Base-by-base conservation (phyloP, 2,329 filamentous ascomycete genomes). In the Hypoxylon sp. region DNA sequence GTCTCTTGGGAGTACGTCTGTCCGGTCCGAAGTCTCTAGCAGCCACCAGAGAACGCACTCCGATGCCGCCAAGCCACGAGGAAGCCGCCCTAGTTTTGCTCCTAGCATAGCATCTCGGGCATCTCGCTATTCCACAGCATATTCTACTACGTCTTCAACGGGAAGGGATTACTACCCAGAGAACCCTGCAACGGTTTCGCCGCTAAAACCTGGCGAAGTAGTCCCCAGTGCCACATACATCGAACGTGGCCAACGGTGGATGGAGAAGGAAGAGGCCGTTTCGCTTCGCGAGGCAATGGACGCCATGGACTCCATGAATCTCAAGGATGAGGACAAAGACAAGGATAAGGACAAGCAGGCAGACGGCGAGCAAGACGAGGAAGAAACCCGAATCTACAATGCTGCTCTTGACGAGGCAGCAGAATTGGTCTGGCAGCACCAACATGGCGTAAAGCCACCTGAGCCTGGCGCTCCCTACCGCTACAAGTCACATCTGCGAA, bases 381-480 rank as follows among this genome's bases (percentile, higher is more conserved):
- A 90, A 19, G 89, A 91, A 64, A 78, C 83, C 64, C 87, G 86
- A 48, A 78, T 94, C 52, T 91, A 92, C 76, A 82, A 87, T 11
- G 90, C 90, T 43, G 92, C 92, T 30, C 88, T 93, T 67, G 84
- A 93, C 65, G 92, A 95, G 78, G 92, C 92, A 10, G 90, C 91
- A 0, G 91, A 94, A 77, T 83, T 95, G 49, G 92, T 95, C 46
- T 94, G 89, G 86, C 88, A 90, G 75, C 92, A 95, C 76, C 85
- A 91, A 75, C 86, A 93, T 71, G 87, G 86, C 6, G 79, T 84
- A 60, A 81, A 82, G 64, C 78, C 82, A 0, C 82, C 81, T n/a
- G 82, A 85, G 67, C 90, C 91, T 2, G 86, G 89, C 46, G 87
- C 88, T 1, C 87, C 90, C 9, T 91, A 89, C 73, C 84, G 84